Base-by-base conservation (phyloP, 306 rosid genomes). In the Prunus mira region DNA sequence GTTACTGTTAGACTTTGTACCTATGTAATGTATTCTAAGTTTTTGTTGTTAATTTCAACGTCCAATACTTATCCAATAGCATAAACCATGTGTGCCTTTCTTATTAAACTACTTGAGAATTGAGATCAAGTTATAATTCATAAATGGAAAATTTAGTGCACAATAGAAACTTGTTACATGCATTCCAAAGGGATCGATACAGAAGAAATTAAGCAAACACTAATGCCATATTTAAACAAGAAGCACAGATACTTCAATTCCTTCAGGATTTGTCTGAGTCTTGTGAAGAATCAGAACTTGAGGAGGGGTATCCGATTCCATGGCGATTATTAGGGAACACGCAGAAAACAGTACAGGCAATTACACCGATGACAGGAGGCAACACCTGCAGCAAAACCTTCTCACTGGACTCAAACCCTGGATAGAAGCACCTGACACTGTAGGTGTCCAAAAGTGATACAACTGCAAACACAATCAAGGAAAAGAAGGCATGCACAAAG, bases 221-320 rank as follows among this genome's bases (percentile, higher is more conserved):
- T 27, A 1, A 0, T 62, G 45, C 67, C 2, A 6, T 27, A 14
- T 62, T 63, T 15, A 63, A 38, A 38, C 43, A 38, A 38, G 43
- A 38, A 38, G 43, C 43, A 38, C 43, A 38, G 43, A 38, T 38
- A 38, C 43, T 38, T 38, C 9, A 38, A 38, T 38, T 38, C 43
- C 43, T 38, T 38, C 43, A 38, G 43, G 43, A 38, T 38, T 38
- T 38, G 57, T 73, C 57, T 3, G 66, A 72, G 49, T 38, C 49
- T 9, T 75, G 12, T 6, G 87, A 15, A 60, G 80, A 12, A 30
- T 38, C 54, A 30, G 82, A 84, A 51, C 56, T 77, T 0, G 83
- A 15, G 52, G 65, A 17, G 15, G 89, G 87, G 54, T 94, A 91
- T 3, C 98, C 98, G 64, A 93, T 88, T 45, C 98, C 98, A 64